phyloP scores from a whole-genome alignment of 2,329 filamentous ascomycete species.

The Chaetomiaceae sp. region DNA sequence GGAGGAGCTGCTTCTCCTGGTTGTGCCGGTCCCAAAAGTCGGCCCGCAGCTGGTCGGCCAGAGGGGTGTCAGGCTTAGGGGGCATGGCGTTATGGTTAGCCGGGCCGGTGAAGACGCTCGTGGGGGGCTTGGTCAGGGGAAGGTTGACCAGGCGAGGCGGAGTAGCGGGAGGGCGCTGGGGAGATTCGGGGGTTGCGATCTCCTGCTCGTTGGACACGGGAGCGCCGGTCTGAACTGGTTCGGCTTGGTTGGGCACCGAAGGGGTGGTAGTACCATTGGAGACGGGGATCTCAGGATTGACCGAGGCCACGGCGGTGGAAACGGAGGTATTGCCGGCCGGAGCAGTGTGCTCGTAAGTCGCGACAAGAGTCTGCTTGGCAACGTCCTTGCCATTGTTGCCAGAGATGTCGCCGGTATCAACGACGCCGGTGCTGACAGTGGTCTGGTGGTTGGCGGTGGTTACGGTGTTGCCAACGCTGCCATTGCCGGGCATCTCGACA shows the following conservation, averaged over 20 bases:
- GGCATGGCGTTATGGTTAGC: constrained; percentile 4
- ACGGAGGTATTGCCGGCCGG: neutral
- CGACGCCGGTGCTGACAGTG: neutral
- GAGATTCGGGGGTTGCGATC: neutral
- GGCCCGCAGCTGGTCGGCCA: constrained; percentile 11
- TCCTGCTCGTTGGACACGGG: neutral
- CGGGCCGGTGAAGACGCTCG: neutral
- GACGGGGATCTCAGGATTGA: constrained; percentile 2
- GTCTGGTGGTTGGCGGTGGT: neutral
- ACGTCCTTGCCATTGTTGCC: neutral
- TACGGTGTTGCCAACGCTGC: neutral
- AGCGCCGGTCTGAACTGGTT: neutral
- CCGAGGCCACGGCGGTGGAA: neutral
- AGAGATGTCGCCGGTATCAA: neutral
- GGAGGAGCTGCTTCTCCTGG: neutral
- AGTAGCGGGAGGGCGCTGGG: neutral
- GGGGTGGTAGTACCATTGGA: neutral
- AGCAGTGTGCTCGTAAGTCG: neutral
- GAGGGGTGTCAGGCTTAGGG: constrained; percentile 2
- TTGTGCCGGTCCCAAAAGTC: constrained; percentile 4
- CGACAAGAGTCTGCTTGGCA: too few species aligned
- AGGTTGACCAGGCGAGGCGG: constrained; percentile 5
- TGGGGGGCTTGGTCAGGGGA: neutral
- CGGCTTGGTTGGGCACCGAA: too few species aligned
- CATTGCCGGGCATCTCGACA: constrained; percentile 1